Evolutionary conservation across 495 filamentous ascomycete genomes (phyloP).

Genomic region (Xylaria curta): DNA sequence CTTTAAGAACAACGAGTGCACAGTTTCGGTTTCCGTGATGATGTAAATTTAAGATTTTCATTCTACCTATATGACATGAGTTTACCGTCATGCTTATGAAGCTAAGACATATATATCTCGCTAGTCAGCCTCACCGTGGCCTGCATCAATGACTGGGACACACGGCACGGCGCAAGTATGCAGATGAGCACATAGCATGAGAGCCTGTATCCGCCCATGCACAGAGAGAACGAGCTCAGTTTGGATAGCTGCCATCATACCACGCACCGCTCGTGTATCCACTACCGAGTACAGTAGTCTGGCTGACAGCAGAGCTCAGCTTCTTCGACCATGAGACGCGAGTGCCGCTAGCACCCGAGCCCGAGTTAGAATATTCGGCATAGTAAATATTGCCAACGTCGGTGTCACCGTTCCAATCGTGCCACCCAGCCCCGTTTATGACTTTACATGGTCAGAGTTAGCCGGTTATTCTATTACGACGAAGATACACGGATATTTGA

Average conservation of each 20-base stretch:
- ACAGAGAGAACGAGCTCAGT: neutral
- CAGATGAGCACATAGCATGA: neutral
- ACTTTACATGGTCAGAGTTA: slow-evolving; percentile 38
- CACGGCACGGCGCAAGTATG: neutral
- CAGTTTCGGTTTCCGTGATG: slow-evolving; percentile 4
- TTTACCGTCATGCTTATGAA: neutral
- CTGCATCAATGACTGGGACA: neutral
- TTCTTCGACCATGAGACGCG: slow-evolving; percentile 62
- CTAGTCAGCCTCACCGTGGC: neutral
- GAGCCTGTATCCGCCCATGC: neutral
- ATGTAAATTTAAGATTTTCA: too few relatives aligned
- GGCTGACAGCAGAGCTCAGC: slow-evolving; percentile 52
- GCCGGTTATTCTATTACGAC: neutral
- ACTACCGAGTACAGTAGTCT: slow-evolving; percentile 59
- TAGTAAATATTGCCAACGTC: slow-evolving; percentile 62
- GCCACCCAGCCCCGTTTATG: slow-evolving; percentile 68
- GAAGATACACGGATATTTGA: neutral
- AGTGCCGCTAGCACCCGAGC: slow-evolving; percentile 62
- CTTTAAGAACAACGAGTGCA: neutral
- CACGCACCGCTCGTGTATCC: slow-evolving; percentile 44
- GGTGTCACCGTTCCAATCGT: slow-evolving; percentile 58
- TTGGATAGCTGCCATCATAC: slow-evolving; percentile 38
- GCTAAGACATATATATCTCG: neutral
- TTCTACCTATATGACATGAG: neutral
- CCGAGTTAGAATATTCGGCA: slow-evolving; percentile 66